A percentile compares a stretch with the other conserved stretches of the same genome.
Conservation (phyloP, 2,329 filamentous ascomycete genomes). For the Apiospora koreana region DNA sequence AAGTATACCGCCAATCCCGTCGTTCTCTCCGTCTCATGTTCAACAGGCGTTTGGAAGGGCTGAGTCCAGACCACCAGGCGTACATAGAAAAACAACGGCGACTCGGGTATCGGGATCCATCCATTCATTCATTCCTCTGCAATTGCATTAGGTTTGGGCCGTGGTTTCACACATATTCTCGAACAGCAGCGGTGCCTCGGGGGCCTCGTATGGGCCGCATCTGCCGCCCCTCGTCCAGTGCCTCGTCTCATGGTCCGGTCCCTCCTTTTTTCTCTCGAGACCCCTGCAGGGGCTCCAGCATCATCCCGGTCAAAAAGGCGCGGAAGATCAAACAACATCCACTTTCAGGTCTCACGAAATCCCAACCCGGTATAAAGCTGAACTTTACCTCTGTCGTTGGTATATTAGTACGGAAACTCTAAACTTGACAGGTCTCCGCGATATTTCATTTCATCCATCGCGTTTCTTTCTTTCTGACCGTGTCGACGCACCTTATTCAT, state of each 20-base stretch:
- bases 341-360: not conserved
- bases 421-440: not conserved
- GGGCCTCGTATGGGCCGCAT: not conserved
- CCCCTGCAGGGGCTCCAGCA: not conserved
- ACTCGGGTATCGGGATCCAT: not conserved
- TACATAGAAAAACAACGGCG: not conserved
- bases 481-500: not conserved
- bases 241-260: too few species aligned
- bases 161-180: not conserved
- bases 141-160: constrained; percentile 5
- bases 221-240: too few species aligned
- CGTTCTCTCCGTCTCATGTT: not conserved
- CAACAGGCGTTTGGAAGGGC: not conserved
- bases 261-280: not conserved
- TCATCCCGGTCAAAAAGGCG: not conserved
- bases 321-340: constrained; percentile 1
- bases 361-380: not conserved
- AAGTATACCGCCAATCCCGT: not conserved
- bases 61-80: not conserved
- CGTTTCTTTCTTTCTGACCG: too few species aligned
- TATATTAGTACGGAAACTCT: not conserved
- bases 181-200: not conserved
- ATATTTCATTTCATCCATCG: not conserved
- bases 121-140: not conserved
- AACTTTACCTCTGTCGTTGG: not conserved